A percentile compares a stretch with the other conserved stretches of the same genome.
Evolutionary conservation across 345 rosid genomes (phyloP).

Genomic region (Combretum micranthum): DNA sequence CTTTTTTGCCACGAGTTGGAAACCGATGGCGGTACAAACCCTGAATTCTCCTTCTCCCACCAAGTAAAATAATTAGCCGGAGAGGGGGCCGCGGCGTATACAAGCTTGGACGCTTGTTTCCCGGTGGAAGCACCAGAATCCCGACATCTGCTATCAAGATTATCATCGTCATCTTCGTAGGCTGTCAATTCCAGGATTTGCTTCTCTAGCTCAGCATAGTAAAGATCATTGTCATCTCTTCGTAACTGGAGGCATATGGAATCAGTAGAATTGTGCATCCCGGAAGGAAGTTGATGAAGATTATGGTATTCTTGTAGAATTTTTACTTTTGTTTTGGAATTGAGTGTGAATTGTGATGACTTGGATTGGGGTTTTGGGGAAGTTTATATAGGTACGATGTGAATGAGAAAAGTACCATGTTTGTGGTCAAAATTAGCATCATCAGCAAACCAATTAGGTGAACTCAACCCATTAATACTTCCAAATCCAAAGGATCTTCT

Average conservation of each 20-base stretch:
- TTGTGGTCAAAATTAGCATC: neutral
- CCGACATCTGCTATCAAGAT: neutral
- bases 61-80: neutral
- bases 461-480: slow-evolving; percentile 3
- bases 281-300: too few relatives aligned
- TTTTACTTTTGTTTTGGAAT: too few relatives aligned
- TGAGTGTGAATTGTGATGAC: too few relatives aligned
- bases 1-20: slow-evolving; percentile 6
- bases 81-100: neutral
- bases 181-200: slow-evolving; percentile 24
- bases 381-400: too few relatives aligned
- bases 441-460: slow-evolving; percentile 7
- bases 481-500: neutral
- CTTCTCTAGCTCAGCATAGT: slow-evolving; percentile 19
- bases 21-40: slow-evolving; percentile 3
- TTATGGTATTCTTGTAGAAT: too few relatives aligned
- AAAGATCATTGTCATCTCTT: slow-evolving; percentile 13
- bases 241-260: too few relatives aligned
- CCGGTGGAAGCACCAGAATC: neutral
- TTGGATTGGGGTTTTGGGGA: too few relatives aligned
- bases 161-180: slow-evolving; percentile 13
- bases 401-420: neutral
- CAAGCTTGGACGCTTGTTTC: neutral
- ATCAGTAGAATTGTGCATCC: too few relatives aligned
- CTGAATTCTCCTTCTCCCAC: neutral